phyloP scores from a whole-genome alignment of 768 basidiomycete species.

The Gelatoporia subvermispora region DNA sequence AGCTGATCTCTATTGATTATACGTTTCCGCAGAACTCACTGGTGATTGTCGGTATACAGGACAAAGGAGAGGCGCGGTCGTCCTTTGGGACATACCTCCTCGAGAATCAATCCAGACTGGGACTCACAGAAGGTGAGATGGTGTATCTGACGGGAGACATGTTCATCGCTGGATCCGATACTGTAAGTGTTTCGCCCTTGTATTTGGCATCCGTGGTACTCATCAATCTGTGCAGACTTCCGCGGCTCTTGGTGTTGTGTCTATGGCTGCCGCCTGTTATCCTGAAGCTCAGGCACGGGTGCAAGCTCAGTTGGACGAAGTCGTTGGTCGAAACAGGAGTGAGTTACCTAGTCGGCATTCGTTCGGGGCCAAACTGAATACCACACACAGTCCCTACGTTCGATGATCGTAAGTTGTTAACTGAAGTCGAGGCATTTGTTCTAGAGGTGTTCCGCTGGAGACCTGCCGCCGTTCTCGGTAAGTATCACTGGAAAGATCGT shows the following conservation, averaged over 20 bases:
- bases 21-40: background rate
- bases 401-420: slow-evolving; percentile 30
- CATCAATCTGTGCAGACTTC: slow-evolving; percentile 22
- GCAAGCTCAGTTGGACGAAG: slow-evolving; percentile 32
- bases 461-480: slow-evolving; percentile 32
- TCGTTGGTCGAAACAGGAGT: slow-evolving; percentile 33
- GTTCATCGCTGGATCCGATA: slow-evolving; percentile 39
- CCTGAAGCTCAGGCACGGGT: slow-evolving; percentile 30
- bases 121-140: slow-evolving; percentile 29
- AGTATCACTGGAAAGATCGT: background rate
- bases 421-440: slow-evolving; percentile 36
- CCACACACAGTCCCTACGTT: slow-evolving; percentile 32
- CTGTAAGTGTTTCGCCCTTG: slow-evolving; percentile 18
- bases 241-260: slow-evolving; percentile 20
- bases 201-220: no score
- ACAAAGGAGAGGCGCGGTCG: slow-evolving; percentile 18
- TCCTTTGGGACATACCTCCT: slow-evolving; percentile 34
- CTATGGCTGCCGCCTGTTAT: slow-evolving; percentile 34
- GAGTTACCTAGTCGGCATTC: slow-evolving; percentile 4
- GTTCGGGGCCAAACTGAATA: background rate
- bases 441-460: slow-evolving; percentile 40
- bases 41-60: slow-evolving; percentile 14
- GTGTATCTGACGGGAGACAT: slow-evolving; percentile 37
- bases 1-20: no score
- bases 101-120: slow-evolving; percentile 29